Evolutionary conservation across 2,329 filamentous ascomycete genomes (phyloP).

Genomic region (Emmonsia crescens): DNA sequence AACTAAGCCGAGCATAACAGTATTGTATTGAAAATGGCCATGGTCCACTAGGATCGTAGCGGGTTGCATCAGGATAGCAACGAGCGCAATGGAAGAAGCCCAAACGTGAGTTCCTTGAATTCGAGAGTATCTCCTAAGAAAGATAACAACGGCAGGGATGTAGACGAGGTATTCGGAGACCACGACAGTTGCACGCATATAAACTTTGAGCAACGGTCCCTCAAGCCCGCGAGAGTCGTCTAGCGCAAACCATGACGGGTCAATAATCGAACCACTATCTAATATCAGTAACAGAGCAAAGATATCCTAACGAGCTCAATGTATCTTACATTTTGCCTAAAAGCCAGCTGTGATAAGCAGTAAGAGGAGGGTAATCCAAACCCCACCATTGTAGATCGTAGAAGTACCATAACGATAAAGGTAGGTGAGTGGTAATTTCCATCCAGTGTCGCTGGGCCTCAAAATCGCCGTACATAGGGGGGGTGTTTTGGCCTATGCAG

Average conservation of each 20-base stretch:
- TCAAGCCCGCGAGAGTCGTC: conserved; percentile 72
- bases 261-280: conserved; percentile 57
- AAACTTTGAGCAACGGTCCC: conserved; percentile 72
- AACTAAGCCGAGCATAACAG: conserved; percentile 90
- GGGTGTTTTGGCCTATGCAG: conserved; percentile 57
- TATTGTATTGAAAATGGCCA: conserved; percentile 96
- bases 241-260: conserved; percentile 79
- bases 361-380: conserved; percentile 92
- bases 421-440: conserved; percentile 84
- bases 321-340: conserved; percentile 62
- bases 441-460: conserved; percentile 98
- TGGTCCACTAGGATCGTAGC: conserved; percentile 86
- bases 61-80: conserved; percentile 86
- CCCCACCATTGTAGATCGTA: conserved; percentile 97
- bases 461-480: conserved; percentile 93
- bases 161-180: conserved; percentile 86
- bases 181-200: conserved; percentile 88
- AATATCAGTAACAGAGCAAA: not conserved
- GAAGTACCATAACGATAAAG: conserved; percentile 93
- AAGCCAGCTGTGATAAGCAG: conserved; percentile 97
- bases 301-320: conserved; percentile 5
- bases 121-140: conserved; percentile 69
- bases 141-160: conserved; percentile 73
- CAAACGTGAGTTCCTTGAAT: conserved; percentile 67
- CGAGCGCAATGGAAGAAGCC: conserved; percentile 74